A percentile compares a stretch with the other conserved stretches of the same genome.
phyloP scores from a whole-genome alignment of 164 flowering plant genomes.

The grape (Vitis vinifera) region ASM3070453v1 NC_081815.1:18070001-18070500 shows the following conservation, averaged over 20 bases:
- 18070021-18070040: constrained; percentile 54
- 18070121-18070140: neutral
- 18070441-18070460: too few species aligned
- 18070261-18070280: constrained; percentile 9
- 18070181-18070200: constrained; percentile 45
- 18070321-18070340: too few species aligned
- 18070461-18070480: too few species aligned
- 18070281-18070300: neutral
- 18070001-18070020: constrained; percentile 58
- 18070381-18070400: too few species aligned
- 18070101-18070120: neutral
- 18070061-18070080: neutral
- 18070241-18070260: constrained; percentile 39
- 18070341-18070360: too few species aligned
- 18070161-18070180: constrained; percentile 32
- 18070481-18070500: too few species aligned
- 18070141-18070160: constrained; percentile 33
- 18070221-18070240: constrained; percentile 34
- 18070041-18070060: neutral
- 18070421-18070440: too few species aligned
- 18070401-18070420: too few species aligned
- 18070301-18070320: neutral
- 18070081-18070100: neutral
- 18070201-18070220: constrained; percentile 34
- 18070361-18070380: too few species aligned